Evolutionary conservation across 2,329 filamentous ascomycete genomes (phyloP).

Genomic region (Nigrograna mackinnonii): DNA sequence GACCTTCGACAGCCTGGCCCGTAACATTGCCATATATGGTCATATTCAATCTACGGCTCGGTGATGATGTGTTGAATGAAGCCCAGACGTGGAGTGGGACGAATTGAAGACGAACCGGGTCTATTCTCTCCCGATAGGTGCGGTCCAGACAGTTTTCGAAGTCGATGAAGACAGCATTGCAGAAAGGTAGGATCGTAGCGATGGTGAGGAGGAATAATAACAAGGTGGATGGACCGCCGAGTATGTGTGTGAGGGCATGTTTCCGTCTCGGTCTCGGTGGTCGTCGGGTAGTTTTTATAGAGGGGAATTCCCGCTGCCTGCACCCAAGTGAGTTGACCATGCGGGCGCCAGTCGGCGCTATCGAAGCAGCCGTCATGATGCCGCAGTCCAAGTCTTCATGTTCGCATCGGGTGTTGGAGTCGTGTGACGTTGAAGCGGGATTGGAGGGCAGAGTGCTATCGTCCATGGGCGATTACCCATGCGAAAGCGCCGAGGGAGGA

Average conservation of each 20-base stretch:
- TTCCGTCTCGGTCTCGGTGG: slow-evolving; percentile 35
- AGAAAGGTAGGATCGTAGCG: slow-evolving; percentile 24
- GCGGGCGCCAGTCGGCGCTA: slow-evolving; percentile 21
- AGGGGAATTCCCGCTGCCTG: slow-evolving; percentile 24
- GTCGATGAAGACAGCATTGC: slow-evolving; percentile 62
- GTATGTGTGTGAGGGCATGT: slow-evolving; percentile 7
- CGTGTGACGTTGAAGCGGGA: neutral
- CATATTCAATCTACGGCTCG: slow-evolving; percentile 70
- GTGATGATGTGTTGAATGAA: slow-evolving; percentile 65
- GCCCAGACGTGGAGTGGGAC: slow-evolving; percentile 75
- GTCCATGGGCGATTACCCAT: slow-evolving; percentile 11
- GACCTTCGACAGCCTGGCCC: slow-evolving; percentile 63
- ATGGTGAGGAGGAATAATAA: slow-evolving; percentile 26
- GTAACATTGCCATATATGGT: slow-evolving; percentile 92
- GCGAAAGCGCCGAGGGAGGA: slow-evolving; percentile 1
- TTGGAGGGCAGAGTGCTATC: neutral
- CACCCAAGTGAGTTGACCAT: slow-evolving; percentile 6
- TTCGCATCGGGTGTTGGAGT: slow-evolving; percentile 15
- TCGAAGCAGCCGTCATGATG: slow-evolving; percentile 28
- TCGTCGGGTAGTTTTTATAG: slow-evolving; percentile 29
- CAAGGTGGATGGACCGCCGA: slow-evolving; percentile 17
- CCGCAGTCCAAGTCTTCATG: slow-evolving; percentile 27
- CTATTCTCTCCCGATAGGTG: slow-evolving; percentile 59
- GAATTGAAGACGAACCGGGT: slow-evolving; percentile 74
- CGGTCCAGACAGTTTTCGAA: slow-evolving; percentile 82